Base-by-base conservation (phyloP, 345 rosid genomes). In the Luvunga scandens region DNA sequence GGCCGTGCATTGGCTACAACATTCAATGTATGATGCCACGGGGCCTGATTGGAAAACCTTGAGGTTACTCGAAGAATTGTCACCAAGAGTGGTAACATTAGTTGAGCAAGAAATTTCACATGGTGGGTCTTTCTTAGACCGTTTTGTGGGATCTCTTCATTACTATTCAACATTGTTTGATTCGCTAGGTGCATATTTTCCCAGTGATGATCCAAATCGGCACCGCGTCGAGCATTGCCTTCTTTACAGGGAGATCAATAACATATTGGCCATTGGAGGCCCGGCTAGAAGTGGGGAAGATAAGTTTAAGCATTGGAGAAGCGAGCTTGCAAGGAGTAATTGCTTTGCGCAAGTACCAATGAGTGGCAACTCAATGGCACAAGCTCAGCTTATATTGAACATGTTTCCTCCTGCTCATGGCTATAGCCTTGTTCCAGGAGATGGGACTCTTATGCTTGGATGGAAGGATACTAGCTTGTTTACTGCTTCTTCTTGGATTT, bases 1-100 rank as follows among this genome's bases (percentile, higher is more conserved):
- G 12, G 92, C 92, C 0, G 88, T 91, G 63, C 95, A 91, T 59
- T 91, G 93, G 95, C 83, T 90, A 38, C 92, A 89, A 66, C 95
- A 89, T 65, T 86, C 91, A 4, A 71, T 91, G 0, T 91, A 91
- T 38, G 93, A 91, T 55, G 88, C 90, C 63, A 85, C 87, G 0
- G 93, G 93, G 3, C 87, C 90, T 1, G 93, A 91, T 45, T 86
- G 91, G 89, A 88, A 89, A 65, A 81, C 88, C 16, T 34, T 89
- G 83, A 85, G 88, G 59, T 82, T 88, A 0, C 84, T 91, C 0
- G 86, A 88, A 45, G 86, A 86, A 76, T 2, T 90, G 64, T 62
- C 86, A 2, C 95, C 92, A 0, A 75, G 83, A 65, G 76, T 90
- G 22, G 77, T 90, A 57, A 91, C 95, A 3, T 80, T 91, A 36